Conservation (phyloP, 345 rosid genomes). For the Diplotaxis tenuifolia region DNA sequence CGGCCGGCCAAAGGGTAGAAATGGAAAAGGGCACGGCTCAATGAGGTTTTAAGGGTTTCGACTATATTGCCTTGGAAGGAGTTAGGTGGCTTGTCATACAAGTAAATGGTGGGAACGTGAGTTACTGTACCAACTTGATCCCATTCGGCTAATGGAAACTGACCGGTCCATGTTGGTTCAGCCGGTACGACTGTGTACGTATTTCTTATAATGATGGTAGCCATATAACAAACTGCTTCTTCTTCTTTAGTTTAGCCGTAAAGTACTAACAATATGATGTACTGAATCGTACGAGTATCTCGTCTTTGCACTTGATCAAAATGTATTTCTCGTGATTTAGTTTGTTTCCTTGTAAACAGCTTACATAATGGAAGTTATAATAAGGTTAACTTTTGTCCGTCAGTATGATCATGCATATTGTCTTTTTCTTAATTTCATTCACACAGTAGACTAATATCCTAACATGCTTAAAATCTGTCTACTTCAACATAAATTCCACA, state of each 20-base stretch:
- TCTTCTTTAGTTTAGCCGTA: neutral
- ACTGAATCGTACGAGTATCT: neutral
- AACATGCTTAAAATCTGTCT: too few species aligned
- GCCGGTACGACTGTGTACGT: conserved; percentile 43
- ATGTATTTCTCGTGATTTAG: conserved; percentile 31
- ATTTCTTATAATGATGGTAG: neutral
- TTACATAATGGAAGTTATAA: conserved; percentile 19
- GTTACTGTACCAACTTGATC: conserved; percentile 57
- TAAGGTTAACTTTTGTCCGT: conserved; percentile 2
- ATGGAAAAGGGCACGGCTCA: conserved; percentile 41
- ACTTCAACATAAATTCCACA: too few species aligned
- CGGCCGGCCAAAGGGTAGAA: conserved; percentile 71
- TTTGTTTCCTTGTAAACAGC: conserved; percentile 37
- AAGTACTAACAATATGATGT: conserved; percentile 2
- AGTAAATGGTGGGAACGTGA: conserved; percentile 63
- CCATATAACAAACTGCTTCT: conserved; percentile 14
- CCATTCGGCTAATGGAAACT: conserved; percentile 46
- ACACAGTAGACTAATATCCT: too few species aligned
- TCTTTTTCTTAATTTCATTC: neutral
- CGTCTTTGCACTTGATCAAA: neutral
- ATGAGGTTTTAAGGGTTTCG: conserved; percentile 39
- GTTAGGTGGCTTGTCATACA: conserved; percentile 41
- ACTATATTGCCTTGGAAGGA: conserved; percentile 34
- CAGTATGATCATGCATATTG: conserved; percentile 30
- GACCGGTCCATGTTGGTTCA: conserved; percentile 44